These are phyloP conservation scores for Sporothrix inflata DNA, from an alignment of 2,329 filamentous ascomycete genomes.

Conservation along the genomic window DNA sequence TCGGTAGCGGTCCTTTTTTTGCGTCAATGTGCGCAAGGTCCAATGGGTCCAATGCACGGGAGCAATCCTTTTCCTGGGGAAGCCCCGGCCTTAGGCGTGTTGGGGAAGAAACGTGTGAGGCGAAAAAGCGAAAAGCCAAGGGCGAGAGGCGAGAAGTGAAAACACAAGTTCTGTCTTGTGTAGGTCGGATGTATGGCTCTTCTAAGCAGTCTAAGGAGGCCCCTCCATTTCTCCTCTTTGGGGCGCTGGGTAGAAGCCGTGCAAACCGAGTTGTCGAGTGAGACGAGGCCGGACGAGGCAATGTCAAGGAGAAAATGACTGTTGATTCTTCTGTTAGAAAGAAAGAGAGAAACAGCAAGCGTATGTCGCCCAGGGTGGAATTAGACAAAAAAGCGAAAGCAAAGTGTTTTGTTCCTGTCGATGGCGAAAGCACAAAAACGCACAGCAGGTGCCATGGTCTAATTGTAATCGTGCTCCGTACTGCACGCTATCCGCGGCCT, in stretches of 20 bases:
- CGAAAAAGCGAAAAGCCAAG: not conserved
- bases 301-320: not conserved
- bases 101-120: slow-evolving; percentile 14
- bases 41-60: not conserved
- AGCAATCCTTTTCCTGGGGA: not conserved
- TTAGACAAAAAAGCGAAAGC: not conserved
- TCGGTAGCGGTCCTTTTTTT: not conserved
- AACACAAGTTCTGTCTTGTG: not conserved
- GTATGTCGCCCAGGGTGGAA: not conserved
- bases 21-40: not conserved
- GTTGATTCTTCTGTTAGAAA: not conserved
- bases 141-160: not conserved
- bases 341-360: not conserved
- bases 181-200: not conserved
- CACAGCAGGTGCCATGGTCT: not conserved
- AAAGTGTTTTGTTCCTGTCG: not conserved
- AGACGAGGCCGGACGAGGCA: not conserved
- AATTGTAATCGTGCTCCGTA: slow-evolving; percentile 14
- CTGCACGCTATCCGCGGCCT: slow-evolving; percentile 11
- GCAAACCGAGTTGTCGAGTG: not conserved
- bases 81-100: not conserved
- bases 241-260: not conserved
- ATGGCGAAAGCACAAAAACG: slow-evolving; percentile 2
- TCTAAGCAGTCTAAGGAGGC: not conserved
- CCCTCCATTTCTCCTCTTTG: slow-evolving; percentile 8